Base-by-base conservation (phyloP, 306 rosid genomes). In the Quillaja saponaria region DNA sequence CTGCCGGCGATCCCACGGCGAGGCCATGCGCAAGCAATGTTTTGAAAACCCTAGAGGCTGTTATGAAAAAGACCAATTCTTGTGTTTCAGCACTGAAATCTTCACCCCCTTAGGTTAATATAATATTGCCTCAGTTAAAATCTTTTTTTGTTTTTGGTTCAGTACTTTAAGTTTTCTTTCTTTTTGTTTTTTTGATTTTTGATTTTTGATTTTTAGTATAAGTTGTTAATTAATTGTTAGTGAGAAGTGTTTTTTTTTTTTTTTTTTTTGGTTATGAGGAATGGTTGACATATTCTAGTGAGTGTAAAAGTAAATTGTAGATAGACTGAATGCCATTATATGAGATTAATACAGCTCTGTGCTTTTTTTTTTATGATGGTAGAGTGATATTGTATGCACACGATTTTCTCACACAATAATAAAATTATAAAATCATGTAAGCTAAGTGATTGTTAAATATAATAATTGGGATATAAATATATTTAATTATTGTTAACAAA, bases 11-110 rank as follows among this genome's bases (percentile, higher is more conserved):
- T 57, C 97, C 96, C 59, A 69, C 74, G 12, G 85, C 91, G 4
- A 79, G 99, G 69, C 99, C 97, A 68, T 72, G 78, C 77, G 86
- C 99, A 19, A 49, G 56, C 58, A 77, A 81, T 16, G 68, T 83
- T 1, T 69, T 73, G 65, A 78, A 73, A 82, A 63, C 83, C 67
- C 82, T 92, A 63, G 70, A 76, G n/a, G 60, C 75, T 39, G 31
- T 76, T 33, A 48, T 14, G 67, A 74, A 39, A 37, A 57, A 61
- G 21, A 17, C 70, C 63, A 58, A 28, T 69, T 74, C 76, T 62
- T 86, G 82, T 66, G 69, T 71, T 67, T 52, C 81, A n/a, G 21
- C 58, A 34, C 77, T 73, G 10, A 61, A 54, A 7, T 34, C 57
- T 61, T 52, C 65, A 25, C 48, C 40, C 39, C 42, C 45, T 64